phyloP scores from a whole-genome alignment of 345 rosid genomes.

The Brassica incana region DNA sequence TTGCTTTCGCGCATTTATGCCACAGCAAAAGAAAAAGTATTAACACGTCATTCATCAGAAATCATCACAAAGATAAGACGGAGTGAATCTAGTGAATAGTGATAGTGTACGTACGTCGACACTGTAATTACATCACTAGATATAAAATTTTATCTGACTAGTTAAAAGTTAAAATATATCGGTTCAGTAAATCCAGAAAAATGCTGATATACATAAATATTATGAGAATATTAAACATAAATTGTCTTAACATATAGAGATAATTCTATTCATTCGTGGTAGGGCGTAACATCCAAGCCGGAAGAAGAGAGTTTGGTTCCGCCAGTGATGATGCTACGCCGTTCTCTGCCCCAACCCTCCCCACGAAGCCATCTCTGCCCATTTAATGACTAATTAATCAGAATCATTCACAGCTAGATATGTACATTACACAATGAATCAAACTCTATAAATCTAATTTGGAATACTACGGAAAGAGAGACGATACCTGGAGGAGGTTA shows the following conservation, averaged over 20 bases:
- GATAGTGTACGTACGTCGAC: background rate
- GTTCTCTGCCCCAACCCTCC: slow-evolving; percentile 26
- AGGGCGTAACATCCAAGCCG: slow-evolving; percentile 39
- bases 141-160: background rate
- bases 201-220: slow-evolving; percentile 12
- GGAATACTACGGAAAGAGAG: background rate
- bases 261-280: slow-evolving; percentile 27
- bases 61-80: slow-evolving; percentile 5
- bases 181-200: slow-evolving; percentile 14
- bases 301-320: slow-evolving; percentile 37
- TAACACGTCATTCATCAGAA: slow-evolving; percentile 17
- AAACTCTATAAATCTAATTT: background rate
- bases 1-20: background rate
- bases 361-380: slow-evolving; percentile 36
- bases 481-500: slow-evolving; percentile 50
- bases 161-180: background rate
- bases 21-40: slow-evolving; percentile 7
- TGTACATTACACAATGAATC: background rate
- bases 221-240: slow-evolving; percentile 26
- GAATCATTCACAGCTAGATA: background rate
- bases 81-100: background rate
- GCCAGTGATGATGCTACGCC: slow-evolving; percentile 15
- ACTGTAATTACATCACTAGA: background rate
- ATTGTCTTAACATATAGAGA: slow-evolving; percentile 6
- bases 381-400: background rate